Conservation (phyloP, 176 grass and related monocot species). For the Oryza coarctata region DNA sequence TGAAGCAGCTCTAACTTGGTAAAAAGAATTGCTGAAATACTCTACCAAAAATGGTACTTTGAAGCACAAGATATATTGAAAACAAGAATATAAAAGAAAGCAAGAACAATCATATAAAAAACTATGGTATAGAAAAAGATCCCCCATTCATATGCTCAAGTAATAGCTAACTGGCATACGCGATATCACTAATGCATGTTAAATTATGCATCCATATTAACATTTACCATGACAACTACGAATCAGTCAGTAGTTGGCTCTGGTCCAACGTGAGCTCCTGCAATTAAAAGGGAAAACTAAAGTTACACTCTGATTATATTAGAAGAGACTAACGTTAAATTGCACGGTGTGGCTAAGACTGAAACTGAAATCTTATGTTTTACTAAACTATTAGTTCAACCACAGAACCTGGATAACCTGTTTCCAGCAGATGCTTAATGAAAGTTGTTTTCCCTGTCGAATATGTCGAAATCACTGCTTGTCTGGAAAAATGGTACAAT, state of each 20-base stretch:
- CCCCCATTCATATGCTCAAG: neutral
- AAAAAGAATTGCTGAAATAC: neutral
- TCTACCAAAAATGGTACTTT: neutral
- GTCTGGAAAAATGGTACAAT: conserved; percentile 51
- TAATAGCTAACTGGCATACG: neutral
- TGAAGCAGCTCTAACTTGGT: neutral
- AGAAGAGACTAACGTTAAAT: neutral
- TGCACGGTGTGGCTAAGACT: neutral
- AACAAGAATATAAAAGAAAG: neutral
- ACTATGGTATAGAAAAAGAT: neutral
- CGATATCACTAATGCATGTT: neutral
- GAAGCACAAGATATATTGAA: neutral
- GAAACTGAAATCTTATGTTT: neutral
- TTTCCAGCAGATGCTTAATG: conserved; percentile 81
- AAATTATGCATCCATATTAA: conserved; percentile 5
- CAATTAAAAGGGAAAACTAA: conserved; percentile 5
- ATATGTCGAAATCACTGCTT: conserved; percentile 90
- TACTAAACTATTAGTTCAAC: conserved; percentile 2
- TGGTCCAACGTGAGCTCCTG: conserved; percentile 93
- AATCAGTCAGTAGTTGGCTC: conserved; percentile 96
- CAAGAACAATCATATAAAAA: neutral
- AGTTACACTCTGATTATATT: conserved; percentile 15
- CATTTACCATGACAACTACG: conserved; percentile 87
- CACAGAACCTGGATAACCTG: conserved; percentile 75
- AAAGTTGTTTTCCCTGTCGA: conserved; percentile 97